Evolutionary conservation across 371 early-diverging fungal species (phyloP).

Genomic region (Zopfochytrium polystomum): DNA sequence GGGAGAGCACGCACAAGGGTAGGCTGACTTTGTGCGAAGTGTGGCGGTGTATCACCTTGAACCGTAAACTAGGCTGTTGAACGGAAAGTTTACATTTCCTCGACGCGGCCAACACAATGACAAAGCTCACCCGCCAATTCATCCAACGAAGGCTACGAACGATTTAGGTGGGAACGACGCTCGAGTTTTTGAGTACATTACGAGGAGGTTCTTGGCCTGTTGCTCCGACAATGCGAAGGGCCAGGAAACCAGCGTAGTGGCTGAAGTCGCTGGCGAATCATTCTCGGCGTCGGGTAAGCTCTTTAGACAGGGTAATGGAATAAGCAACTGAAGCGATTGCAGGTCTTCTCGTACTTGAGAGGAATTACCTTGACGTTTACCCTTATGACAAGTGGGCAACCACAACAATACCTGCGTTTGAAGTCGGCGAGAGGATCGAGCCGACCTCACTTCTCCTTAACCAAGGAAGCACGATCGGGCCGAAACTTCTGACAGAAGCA

Average conservation of each 20-base stretch:
- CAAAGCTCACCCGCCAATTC: conserved; percentile 99
- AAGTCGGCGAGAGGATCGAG: conserved; percentile 64
- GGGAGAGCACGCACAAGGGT: conserved; percentile 68
- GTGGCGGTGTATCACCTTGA: neutral
- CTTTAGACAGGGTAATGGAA: too few species aligned
- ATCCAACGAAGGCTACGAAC: conserved; percentile 71
- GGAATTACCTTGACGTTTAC: conserved; percentile 95
- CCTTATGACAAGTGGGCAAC: conserved; percentile 91
- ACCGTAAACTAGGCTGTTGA: conserved; percentile 49
- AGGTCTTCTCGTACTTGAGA: conserved; percentile 76
- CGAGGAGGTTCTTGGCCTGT: conserved; percentile 90
- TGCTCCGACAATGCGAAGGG: conserved; percentile 96
- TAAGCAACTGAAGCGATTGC: neutral
- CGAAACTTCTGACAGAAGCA: conserved; percentile 83
- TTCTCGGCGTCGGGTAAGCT: conserved; percentile 66
- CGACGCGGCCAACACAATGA: conserved; percentile 92
- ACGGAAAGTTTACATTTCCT: conserved; percentile 78
- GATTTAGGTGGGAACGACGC: conserved; percentile 69
- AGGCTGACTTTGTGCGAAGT: conserved; percentile 15
- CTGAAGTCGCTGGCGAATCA: conserved; percentile 64
- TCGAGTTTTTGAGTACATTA: conserved; percentile 88
- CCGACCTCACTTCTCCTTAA: conserved; percentile 66
- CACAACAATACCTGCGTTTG: conserved; percentile 71
- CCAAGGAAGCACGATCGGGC: conserved; percentile 75
- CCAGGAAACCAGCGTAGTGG: conserved; percentile 72